Conservation (phyloP, 148 eudicot genomes). For the Rhododendron griersonianum region DNA sequence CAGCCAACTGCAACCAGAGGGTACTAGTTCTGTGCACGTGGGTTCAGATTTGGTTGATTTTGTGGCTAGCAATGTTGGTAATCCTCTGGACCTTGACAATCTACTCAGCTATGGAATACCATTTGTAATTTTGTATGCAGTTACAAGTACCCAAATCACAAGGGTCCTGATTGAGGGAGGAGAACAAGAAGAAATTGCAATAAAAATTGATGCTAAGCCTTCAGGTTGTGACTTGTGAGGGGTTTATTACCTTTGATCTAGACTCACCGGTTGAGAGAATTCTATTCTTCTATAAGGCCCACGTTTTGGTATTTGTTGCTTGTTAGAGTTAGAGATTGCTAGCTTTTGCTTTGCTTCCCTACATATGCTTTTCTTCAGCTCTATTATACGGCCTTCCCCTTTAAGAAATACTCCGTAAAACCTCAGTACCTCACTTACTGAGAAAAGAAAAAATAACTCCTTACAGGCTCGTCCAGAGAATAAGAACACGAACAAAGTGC, state of each 20-base stretch:
- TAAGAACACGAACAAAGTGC: not conserved
- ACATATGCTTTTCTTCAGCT: not conserved
- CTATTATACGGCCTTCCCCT: not conserved
- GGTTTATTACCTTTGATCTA: not conserved
- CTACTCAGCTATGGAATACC: not conserved
- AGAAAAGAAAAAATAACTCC: not conserved
- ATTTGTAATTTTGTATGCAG: not conserved
- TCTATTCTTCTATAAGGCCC: not conserved
- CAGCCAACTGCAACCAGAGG: not conserved
- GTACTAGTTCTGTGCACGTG: not conserved
- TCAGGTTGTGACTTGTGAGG: not conserved
- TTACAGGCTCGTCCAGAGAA: not conserved
- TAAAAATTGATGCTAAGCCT: not conserved
- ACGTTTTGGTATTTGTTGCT: not conserved
- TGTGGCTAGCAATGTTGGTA: not conserved
- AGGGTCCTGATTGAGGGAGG: not conserved
- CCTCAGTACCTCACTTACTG: not conserved
- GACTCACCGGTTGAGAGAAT: not conserved
- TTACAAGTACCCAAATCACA: not conserved
- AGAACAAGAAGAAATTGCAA: not conserved
- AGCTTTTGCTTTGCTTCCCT: not conserved
- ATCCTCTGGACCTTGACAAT: not conserved
- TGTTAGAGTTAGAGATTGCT: not conserved
- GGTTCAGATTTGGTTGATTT: not conserved
- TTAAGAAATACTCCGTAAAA: not conserved